Evolutionary conservation across 495 filamentous ascomycete genomes (phyloP), one percentile per base, ranked within the genome.

Genomic region (Rhypophila decipiens): DNA sequence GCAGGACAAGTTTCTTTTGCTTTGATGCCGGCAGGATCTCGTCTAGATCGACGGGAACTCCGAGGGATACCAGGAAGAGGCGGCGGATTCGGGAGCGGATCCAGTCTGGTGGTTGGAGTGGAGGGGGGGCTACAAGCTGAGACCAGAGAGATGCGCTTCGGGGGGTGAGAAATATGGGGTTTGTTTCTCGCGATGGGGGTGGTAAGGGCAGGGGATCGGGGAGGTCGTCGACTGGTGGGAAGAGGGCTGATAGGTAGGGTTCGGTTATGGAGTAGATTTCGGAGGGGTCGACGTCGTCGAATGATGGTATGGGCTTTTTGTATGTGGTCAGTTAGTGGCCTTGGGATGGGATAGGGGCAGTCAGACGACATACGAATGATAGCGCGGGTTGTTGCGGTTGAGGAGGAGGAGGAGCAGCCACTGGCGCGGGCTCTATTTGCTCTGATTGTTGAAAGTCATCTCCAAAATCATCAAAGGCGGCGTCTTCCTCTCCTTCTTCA

Each of bases 61-160:
- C 93, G 3, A 99, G 78, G 10, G 88, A 95, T 33, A 99, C 93
- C 27, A 99, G 80, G 66, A 99, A 99, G 33, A 97, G 79, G 9
- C 93, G 86, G 44, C 93, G 87, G 59, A 96, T 97, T 42, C 91
- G 89, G 40, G 88, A 95, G 47, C 94, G 88, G 50, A 95, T 89
- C 93, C 93, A 99, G 66, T 99, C 91, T 1, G 94, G 91, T 1
- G 93, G 94, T 61, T 95, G 90, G 22, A 97, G 79, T 2, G 93
- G 90, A 1, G 93, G 93, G 18, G 93, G 91, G 2, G 91, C 90
- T 15, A 94, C 86, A 24, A 99, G 83, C 68, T 99, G 94, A 23
- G 89, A 87, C 93, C 93, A 99, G 31, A 99, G 78, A 4, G 94
- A 95, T 52, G 85, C 79, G 53, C 86, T 91, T 43, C 80, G 68